Conservation (phyloP, 2,329 filamentous ascomycete species). For the Neurospora sp. region DNA sequence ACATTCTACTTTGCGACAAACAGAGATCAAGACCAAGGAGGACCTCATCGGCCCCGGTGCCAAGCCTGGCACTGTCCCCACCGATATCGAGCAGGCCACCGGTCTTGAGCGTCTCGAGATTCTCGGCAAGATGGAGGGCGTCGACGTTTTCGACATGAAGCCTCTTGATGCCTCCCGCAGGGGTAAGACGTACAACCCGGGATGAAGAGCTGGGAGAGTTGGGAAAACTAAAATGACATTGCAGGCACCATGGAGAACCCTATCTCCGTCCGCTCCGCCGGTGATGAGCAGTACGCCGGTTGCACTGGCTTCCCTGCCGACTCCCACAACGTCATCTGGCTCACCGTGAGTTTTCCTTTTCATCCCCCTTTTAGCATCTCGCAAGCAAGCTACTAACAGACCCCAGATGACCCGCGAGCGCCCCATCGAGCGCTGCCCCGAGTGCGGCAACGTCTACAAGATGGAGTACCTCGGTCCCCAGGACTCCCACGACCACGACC, state of each 20-base stretch:
- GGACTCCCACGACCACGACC: conserved; percentile 53
- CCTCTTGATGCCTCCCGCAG: conserved; percentile 83
- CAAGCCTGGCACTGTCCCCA: conserved; percentile 71
- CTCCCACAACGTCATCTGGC: conserved; percentile 84
- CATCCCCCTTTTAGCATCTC: background rate
- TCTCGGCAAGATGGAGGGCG: conserved; percentile 96
- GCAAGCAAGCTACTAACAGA: conserved; percentile 3
- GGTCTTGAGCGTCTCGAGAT: conserved; percentile 98
- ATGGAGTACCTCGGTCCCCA: conserved; percentile 89
- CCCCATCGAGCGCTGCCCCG: conserved; percentile 87
- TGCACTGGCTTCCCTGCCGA: conserved; percentile 93
- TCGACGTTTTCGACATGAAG: conserved; percentile 97
- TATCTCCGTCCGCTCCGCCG: conserved; percentile 81
- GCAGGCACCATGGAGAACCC: conserved; percentile 80
- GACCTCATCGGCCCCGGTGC: conserved; percentile 84
- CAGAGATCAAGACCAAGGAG: conserved; percentile 73
- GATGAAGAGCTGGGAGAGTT: background rate
- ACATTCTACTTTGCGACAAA: conserved; percentile 12
- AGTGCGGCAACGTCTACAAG: conserved; percentile 95
- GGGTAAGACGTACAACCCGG: conserved; percentile 43
- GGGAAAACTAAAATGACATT: conserved; percentile 16
- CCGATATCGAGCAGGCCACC: conserved; percentile 90
- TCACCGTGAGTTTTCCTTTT: conserved; percentile 48
- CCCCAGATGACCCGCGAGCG: conserved; percentile 72
- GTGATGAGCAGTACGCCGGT: conserved; percentile 92